A percentile compares a stretch with the other conserved stretches of the same genome.
phyloP scores from a whole-genome alignment of 2,329 filamentous ascomycete genomes.

The Zymoseptoria brevis region DNA sequence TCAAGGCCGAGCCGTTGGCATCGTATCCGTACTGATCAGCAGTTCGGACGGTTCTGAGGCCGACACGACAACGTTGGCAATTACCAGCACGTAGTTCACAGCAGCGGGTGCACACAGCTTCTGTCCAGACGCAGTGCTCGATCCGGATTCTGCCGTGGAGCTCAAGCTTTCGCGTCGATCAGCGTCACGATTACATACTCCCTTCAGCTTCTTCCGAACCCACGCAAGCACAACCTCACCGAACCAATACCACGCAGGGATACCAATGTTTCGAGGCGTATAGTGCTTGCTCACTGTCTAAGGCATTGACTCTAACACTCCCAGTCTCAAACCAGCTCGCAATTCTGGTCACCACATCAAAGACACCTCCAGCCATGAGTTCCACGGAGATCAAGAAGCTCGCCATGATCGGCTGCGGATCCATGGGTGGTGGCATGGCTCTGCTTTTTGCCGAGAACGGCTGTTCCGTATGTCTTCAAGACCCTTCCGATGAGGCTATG shows the following conservation, averaged over 20 bases:
- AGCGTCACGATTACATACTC: background rate
- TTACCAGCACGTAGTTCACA: background rate
- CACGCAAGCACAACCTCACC: no score
- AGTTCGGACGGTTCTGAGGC: background rate
- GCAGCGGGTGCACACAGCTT: background rate
- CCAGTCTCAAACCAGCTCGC: background rate
- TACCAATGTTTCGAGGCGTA: background rate
- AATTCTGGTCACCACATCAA: background rate
- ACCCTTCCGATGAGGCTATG: conserved; percentile 45
- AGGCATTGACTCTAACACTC: background rate
- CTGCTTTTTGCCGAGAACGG: conserved; percentile 52
- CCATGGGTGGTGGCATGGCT: conserved; percentile 54
- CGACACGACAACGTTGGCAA: background rate
- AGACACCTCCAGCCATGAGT: background rate
- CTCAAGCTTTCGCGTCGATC: background rate
- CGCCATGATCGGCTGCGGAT: conserved; percentile 51
- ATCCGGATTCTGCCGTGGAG: background rate
- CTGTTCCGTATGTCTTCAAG: conserved; percentile 47
- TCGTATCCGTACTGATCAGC: background rate
- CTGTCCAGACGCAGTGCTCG: background rate
- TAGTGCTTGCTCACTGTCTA: background rate
- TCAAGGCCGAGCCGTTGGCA: background rate
- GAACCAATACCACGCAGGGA: no score
- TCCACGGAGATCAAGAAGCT: conserved; percentile 33
- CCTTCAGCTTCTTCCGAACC: background rate